Evolutionary conservation across 2,329 filamentous ascomycete species (phyloP), one percentile per base, ranked within the genome.

Genomic region (Colletotrichum phormii): DNA sequence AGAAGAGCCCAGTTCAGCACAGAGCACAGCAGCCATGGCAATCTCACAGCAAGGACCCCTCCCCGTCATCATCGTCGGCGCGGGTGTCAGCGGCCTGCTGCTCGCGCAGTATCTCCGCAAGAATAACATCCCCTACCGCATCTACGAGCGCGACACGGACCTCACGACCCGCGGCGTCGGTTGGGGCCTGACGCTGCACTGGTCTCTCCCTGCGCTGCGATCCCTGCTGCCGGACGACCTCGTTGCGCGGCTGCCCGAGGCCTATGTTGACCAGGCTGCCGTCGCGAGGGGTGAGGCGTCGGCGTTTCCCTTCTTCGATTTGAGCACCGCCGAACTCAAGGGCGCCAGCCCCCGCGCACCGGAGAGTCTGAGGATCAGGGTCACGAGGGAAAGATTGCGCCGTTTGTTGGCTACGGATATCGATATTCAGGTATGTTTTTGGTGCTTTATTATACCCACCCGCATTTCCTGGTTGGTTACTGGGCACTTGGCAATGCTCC

Each of bases 131-230:
- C 78, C 83, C 5, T 88, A 85, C 75, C 83, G 79, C 33, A 81
- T 90, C 63, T 90, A 88, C 75, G 89, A 90, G 77, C 85, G 87
- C n/a, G 86, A 89, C 74, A 70, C 77, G 5, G 83, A 86, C 53
- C 81, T 87, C 54, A 82, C 79, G 69, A 83, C 83, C 33, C 87
- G 85, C 37, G 87, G 81, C 24, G 82, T 85, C 4, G 90, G 90
- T 74, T 92, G 90, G 91, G 91, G 89, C 3, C 81, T 92, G 69
- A 92, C 90, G 0, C 82, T 92, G 69, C 89, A 92, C 77, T 92
- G 90, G 90, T 89, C 88, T 5, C 83, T 91, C 11, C 83, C 86
- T 0, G 84, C 83, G 1, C 81, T 92, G 53, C 83, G 86, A 57
- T 77, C 82, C 8, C 82, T 91, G 26, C 81, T 92, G 33, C 87